Percentiles rank a stretch among this genome's conserved stretches.
phyloP scores from a whole-genome alignment of 2,329 filamentous ascomycete genomes.

The Paracoccidioides lutzii region DNA sequence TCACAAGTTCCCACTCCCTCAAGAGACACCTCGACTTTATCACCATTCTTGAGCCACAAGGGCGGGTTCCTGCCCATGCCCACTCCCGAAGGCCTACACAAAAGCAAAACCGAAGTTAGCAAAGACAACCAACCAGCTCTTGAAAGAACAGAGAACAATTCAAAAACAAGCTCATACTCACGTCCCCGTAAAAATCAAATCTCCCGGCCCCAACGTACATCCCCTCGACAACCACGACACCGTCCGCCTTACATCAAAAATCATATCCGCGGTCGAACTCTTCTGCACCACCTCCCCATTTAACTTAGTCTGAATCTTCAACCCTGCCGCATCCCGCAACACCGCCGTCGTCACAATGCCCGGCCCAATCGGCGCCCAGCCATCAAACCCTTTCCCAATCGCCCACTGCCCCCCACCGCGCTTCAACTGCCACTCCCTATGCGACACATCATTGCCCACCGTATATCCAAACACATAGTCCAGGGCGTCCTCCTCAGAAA shows the following conservation, averaged over 20 bases:
- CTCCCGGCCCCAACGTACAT: conserved; percentile 29
- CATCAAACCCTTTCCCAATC: conserved; percentile 61
- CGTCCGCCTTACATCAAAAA: conserved; percentile 35
- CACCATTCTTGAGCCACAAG: conserved; percentile 57
- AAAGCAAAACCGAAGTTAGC: conserved; percentile 32
- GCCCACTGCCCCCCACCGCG: conserved; percentile 57
- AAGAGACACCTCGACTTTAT: conserved; percentile 55
- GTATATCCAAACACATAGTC: conserved; percentile 62
- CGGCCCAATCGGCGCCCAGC: conserved; percentile 61
- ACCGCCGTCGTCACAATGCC: conserved; percentile 50
- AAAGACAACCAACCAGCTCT: conserved; percentile 16
- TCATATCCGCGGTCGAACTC: conserved; percentile 37
- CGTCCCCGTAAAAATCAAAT: conserved; percentile 34
- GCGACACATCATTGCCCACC: conserved; percentile 67
- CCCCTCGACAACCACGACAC: conserved; percentile 36
- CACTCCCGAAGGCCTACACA: conserved; percentile 54
- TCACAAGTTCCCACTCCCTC: conserved; percentile 50
- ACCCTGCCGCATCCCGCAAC: conserved; percentile 29
- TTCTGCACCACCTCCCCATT: conserved; percentile 39
- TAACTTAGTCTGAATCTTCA: conserved; percentile 34
- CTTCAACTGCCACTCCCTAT: conserved; percentile 63
- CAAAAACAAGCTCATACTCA: conserved; percentile 19
- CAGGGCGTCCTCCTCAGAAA: conserved; percentile 53
- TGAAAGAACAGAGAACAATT: background rate
- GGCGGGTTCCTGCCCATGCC: conserved; percentile 56